phyloP scores from a whole-genome alignment of 768 basidiomycete genomes.

The Crepidotus variabilis region DNA sequence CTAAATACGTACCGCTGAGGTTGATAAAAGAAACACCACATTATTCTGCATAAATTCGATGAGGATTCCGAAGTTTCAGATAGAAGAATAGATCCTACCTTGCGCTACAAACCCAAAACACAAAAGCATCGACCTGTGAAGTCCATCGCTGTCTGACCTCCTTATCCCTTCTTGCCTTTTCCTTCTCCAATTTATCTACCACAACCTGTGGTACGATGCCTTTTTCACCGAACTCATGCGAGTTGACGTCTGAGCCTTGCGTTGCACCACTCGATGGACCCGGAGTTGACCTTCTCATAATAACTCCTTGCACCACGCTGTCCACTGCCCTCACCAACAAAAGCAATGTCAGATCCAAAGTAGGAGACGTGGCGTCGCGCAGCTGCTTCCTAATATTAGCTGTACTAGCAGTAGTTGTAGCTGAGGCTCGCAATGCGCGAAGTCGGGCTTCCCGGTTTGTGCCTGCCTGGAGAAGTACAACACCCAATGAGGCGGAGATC shows the following conservation, averaged over 20 bases:
- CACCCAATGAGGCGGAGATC: slow-evolving; percentile 52
- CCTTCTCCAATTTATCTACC: slow-evolving; percentile 18
- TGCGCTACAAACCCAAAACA: slow-evolving; percentile 78
- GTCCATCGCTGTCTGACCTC: slow-evolving; percentile 26
- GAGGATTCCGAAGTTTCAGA: slow-evolving; percentile 2
- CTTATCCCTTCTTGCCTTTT: slow-evolving; percentile 24
- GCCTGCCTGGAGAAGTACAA: slow-evolving; percentile 54
- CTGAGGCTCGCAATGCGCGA: slow-evolving; percentile 3
- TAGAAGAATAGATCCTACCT: slow-evolving; percentile 41
- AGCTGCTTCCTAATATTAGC: not conserved
- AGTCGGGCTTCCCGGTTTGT: slow-evolving; percentile 29
- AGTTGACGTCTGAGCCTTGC: not conserved
- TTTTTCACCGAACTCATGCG: not conserved
- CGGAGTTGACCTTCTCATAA: slow-evolving; percentile 29
- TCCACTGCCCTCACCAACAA: slow-evolving; percentile 70
- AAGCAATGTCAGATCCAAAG: slow-evolving; percentile 65
- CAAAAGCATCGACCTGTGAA: slow-evolving; percentile 56
- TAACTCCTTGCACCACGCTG: slow-evolving; percentile 47
- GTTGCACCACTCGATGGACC: not conserved
- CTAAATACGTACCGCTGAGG: slow-evolving; percentile 51
- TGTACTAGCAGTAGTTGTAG: not conserved
- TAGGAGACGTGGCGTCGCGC: slow-evolving; percentile 39
- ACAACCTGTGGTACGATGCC: slow-evolving; percentile 12
- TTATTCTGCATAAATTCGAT: slow-evolving; percentile 48
- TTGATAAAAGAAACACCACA: slow-evolving; percentile 87